Base-by-base conservation (phyloP, 2,329 filamentous ascomycete species). In the Xylaria hypoxylon region DNA sequence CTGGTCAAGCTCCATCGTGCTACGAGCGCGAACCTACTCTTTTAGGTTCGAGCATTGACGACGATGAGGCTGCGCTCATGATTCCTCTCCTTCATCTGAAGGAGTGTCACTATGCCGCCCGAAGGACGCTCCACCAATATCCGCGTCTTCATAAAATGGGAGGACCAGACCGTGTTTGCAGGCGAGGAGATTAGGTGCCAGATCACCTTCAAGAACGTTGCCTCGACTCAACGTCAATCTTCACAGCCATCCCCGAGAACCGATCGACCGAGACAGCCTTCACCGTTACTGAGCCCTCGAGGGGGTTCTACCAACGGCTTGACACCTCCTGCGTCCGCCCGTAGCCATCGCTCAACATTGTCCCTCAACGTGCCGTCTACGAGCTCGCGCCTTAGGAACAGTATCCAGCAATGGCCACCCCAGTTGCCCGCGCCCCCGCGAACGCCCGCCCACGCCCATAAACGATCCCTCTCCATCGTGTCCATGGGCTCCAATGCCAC, bases 161-260 rank as follows among this genome's bases (percentile, higher is more conserved):
- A 93, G 79, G 92, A 97, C 77, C 90, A 95, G 79, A 94, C 92
- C 68, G 93, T 99, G 75, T 99, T 98, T 81, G 93, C 96, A 64
- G 96, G 96, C 80, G 96, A 99, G 84, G 92, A 97, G 77, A 88
- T 98, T 76, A 92, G 94, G 82, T 98, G 96, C 81, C 94, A 90
- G 72, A 97, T 99, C 79, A 97, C 93, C 57, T 99, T 99, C 82
- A 95, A 92, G 81, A 99, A 99, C 78, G 86, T 94, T 69, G 85
- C 52, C 63, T 71, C 69, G 11, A 67, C 62, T 67, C 72, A 63
- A 71, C 71, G 68, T 73, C 71, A 73, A 10, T 60, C 74, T 35
- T 48, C 47, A 24, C 69, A 75, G 22, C 63, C 74, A 24, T 74
- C 77, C 45, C 72, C 77, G 57, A 74, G 78, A 62, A 62, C 76